Conservation (phyloP, 257 asterid genomes). For the Salvia hispanica region DNA sequence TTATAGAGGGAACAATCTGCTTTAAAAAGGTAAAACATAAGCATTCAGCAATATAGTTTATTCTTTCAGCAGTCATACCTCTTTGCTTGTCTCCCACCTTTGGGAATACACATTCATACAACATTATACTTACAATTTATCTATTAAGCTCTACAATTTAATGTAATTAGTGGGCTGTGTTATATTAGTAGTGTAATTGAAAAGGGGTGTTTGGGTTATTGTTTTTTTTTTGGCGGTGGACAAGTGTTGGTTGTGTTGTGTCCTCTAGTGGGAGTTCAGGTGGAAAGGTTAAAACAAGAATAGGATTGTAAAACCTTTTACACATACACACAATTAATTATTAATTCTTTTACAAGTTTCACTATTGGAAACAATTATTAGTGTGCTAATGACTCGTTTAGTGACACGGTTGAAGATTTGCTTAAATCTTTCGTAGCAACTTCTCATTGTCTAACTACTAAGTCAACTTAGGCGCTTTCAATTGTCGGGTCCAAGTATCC, state of each 20-base stretch:
- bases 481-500: no score
- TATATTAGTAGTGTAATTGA: background rate
- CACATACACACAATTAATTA: background rate
- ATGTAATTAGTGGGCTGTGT: conserved; percentile 15
- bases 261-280: conserved; percentile 56
- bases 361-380: conserved; percentile 19
- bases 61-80: conserved; percentile 32
- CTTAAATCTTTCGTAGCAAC: background rate
- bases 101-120: conserved; percentile 19
- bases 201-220: background rate
- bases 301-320: conserved; percentile 33
- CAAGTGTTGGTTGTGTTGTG: conserved; percentile 36
- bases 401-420: background rate
- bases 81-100: conserved; percentile 43
- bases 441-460: background rate
- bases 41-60: conserved; percentile 34
- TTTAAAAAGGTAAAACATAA: conserved; percentile 36
- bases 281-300: conserved; percentile 41
- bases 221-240: conserved; percentile 8
- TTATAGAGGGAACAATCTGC: conserved; percentile 33
- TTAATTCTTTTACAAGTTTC: background rate
- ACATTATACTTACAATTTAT: no score
- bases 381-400: background rate
- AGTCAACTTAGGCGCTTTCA: no score
- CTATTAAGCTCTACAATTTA: no score